These are phyloP conservation scores for Coelastrella sp. DNA, from an alignment of 139 green algal species.

Conservation along the genomic window DNA sequence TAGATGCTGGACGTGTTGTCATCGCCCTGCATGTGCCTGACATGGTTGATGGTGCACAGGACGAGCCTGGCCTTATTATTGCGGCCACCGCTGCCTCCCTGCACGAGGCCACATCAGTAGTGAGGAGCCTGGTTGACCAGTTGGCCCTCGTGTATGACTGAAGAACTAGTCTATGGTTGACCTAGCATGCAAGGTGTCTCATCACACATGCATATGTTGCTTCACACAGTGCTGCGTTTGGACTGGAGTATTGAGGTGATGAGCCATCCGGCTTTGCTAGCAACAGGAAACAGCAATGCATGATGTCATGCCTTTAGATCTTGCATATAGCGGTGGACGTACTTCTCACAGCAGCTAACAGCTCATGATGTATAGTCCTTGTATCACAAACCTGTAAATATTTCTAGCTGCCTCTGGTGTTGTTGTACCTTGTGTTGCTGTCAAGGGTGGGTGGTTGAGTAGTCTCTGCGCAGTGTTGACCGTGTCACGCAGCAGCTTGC, in stretches of 20 bases:
- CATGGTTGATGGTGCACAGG: not conserved
- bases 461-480: not conserved
- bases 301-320: not conserved
- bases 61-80: constrained; percentile 37
- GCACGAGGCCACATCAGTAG: not conserved
- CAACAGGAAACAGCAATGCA: not conserved
- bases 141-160: constrained; percentile 66
- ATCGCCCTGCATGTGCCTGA: constrained; percentile 12
- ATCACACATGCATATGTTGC: not conserved
- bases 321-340: not conserved
- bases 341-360: not conserved
- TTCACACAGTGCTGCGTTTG: not conserved
- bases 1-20: constrained; percentile 26
- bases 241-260: no score
- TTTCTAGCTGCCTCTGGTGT: not conserved
- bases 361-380: not conserved
- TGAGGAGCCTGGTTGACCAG: constrained; percentile 69
- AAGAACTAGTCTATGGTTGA: not conserved
- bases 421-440: not conserved
- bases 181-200: not conserved
- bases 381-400: not conserved
- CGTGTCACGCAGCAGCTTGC: not conserved
- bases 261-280: no score
- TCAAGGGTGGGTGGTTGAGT: not conserved
- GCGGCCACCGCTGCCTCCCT: not conserved